Conservation (phyloP, 2,329 filamentous ascomycete genomes). For the Sporothrix curviconia region DNA sequence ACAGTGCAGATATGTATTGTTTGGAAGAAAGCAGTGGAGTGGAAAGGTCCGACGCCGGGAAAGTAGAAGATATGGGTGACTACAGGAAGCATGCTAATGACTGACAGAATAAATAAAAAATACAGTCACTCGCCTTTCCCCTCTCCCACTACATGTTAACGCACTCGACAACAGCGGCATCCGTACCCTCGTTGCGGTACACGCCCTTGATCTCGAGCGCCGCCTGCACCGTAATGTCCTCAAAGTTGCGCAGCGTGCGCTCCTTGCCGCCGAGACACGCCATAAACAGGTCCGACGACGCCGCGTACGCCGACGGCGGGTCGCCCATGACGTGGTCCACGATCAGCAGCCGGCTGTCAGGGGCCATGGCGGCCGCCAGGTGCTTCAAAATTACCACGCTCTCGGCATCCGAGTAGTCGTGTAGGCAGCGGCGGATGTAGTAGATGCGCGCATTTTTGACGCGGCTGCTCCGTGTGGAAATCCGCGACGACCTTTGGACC, state of each 20-base stretch:
- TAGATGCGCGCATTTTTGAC: conserved; percentile 18
- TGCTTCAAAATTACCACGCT: conserved; percentile 27
- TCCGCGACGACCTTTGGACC: conserved; percentile 18
- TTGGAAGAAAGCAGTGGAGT: not conserved
- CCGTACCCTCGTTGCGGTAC: conserved; percentile 15
- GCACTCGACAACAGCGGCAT: conserved; percentile 21
- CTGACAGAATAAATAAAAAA: no score
- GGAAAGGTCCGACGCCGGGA: not conserved
- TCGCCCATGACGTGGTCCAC: conserved; percentile 21
- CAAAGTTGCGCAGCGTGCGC: conserved; percentile 19
- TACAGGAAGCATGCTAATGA: no score
- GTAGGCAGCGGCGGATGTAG: conserved; percentile 30
- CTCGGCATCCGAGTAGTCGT: conserved; percentile 32
- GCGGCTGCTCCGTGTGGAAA: conserved; percentile 29
- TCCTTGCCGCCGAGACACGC: conserved; percentile 22
- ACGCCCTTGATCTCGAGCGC: conserved; percentile 19
- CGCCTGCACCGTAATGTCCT: conserved; percentile 13
- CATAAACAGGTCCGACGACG: conserved; percentile 22
- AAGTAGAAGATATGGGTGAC: no score
- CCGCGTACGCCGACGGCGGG: conserved; percentile 14
- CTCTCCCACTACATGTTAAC: conserved; percentile 10
- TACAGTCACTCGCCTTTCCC: no score
- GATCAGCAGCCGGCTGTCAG: conserved; percentile 24
- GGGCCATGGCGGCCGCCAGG: conserved; percentile 26
- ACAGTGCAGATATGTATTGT: not conserved